Evolutionary conservation across 306 rosid species (phyloP).

Genomic region (Prunus mume): DNA sequence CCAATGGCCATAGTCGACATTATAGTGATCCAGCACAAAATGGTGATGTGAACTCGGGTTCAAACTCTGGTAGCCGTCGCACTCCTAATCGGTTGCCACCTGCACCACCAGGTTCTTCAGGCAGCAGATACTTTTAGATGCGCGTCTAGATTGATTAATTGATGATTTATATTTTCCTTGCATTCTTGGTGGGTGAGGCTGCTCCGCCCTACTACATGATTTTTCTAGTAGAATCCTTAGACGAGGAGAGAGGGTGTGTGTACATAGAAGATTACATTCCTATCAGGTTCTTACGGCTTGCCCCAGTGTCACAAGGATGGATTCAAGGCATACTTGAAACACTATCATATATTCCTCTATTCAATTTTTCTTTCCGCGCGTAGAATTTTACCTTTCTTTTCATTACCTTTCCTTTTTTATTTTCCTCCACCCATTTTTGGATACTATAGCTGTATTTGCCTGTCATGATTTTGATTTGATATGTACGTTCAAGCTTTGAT

Average conservation of each 20-base stretch:
- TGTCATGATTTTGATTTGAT: conserved; percentile 32
- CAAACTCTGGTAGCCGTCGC: conserved; percentile 79
- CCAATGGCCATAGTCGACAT: conserved; percentile 80
- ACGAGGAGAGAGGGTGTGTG: conserved; percentile 51
- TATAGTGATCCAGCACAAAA: conserved; percentile 74
- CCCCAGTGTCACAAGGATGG: conserved; percentile 25
- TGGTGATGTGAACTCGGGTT: conserved; percentile 62
- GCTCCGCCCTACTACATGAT: conserved; percentile 38
- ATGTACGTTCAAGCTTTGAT: conserved; percentile 28
- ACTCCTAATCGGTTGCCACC: conserved; percentile 92
- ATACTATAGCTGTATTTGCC: conserved; percentile 34
- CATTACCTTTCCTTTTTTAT: not conserved
- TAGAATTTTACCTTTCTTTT: conserved; percentile 5
- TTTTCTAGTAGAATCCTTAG: conserved; percentile 45
- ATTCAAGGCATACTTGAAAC: conserved; percentile 40
- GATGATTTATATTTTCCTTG: conserved; percentile 37
- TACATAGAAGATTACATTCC: conserved; percentile 60
- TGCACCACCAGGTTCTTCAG: conserved; percentile 78
- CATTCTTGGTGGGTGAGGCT: conserved; percentile 60
- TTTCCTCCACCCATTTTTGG: conserved; percentile 41
- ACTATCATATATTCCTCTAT: conserved; percentile 29
- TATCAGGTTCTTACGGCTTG: conserved; percentile 30
- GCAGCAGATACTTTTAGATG: conserved; percentile 57
- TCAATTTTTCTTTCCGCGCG: conserved; percentile 26
- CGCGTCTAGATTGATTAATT: conserved; percentile 19